Base-by-base conservation (phyloP, 805 yeast genomes). In the Lipomyces oligophaga region DNA sequence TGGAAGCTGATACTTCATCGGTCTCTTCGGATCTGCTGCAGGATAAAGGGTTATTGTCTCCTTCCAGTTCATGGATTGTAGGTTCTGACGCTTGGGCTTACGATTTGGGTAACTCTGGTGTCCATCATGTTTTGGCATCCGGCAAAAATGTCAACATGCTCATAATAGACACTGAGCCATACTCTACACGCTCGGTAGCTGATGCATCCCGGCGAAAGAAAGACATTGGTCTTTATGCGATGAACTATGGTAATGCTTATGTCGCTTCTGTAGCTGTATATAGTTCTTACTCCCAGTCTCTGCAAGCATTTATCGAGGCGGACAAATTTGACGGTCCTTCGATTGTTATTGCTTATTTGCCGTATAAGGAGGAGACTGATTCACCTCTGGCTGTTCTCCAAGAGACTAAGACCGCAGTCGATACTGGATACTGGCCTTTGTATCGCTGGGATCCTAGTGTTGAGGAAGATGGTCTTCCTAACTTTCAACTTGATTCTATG, bases 51-150 rank as follows among this genome's bases (percentile, higher is more conserved):
- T 68, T 65, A 47, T 77, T 85, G 57, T 55, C 60, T 24, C 63
- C 72, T 45, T 71, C 71, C 41, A 71, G 83, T 10, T 72, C 77
- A 43, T 90, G 97, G 97, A 72, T 90, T 49, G 72, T 90, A 46
- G 96, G 97, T 26, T 87, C 96, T 16, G 97, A 90, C 65, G 79
- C 93, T 26, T 90, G 97, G 97, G 77, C 96, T 18, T 88, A 82
- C 63, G 97, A 90, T 68, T 71, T 86, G 58, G 97, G 97, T 34
- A 73, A 84, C 52, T 83, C 96, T 4, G 96, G 97, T 63, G 81
- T 90, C 41, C 97, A 90, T 65, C 82, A 83, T 58, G 81, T 87
- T 3, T 70, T 90, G 36, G 68, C 88, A 22, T 80, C 89, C 0
- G 81, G 81, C 37, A 75, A 79, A 63, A 85, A 87, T 63, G 69